phyloP scores from a whole-genome alignment of 1,284 basidiomycete genomes.

The Ganoderma meredithae region DNA sequence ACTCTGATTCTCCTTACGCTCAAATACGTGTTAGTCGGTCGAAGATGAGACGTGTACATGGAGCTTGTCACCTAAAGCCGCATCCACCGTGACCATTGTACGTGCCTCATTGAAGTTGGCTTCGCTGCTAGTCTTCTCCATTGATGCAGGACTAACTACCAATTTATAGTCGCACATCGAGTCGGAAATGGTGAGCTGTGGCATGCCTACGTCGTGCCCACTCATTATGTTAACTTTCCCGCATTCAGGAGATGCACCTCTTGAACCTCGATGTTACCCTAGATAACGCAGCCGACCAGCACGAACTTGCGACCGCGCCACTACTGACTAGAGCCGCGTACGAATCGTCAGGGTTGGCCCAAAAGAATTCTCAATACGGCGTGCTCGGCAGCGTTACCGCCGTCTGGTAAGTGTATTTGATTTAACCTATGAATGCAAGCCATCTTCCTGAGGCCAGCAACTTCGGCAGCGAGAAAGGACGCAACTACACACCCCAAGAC shows the following conservation, averaged over 20 bases:
- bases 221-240: not conserved
- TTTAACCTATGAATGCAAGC: not conserved
- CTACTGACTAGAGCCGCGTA: slow-evolving; percentile 44
- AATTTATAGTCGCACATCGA: not conserved
- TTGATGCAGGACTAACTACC: not conserved
- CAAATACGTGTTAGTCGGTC: not conserved
- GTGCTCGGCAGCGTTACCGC: slow-evolving; percentile 41
- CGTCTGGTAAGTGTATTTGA: slow-evolving; percentile 34
- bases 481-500: slow-evolving; percentile 31
- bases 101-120: not conserved
- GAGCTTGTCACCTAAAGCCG: slow-evolving; percentile 6
- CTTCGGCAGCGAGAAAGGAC: slow-evolving; percentile 9
- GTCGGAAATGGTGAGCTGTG: slow-evolving; percentile 1
- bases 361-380: slow-evolving; percentile 40
- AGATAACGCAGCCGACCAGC: slow-evolving; percentile 27
- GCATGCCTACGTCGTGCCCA: not conserved
- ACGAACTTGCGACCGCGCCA: slow-evolving; percentile 43
- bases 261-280: slow-evolving; percentile 12
- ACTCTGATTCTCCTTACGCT: no score
- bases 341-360: slow-evolving; percentile 27
- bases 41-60: not conserved
- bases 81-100: slow-evolving; percentile 5
- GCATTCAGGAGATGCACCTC: slow-evolving; percentile 17
- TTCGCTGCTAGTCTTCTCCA: not conserved
- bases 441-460: not conserved